These are phyloP conservation scores for Tolypocladium album DNA, from an alignment of 2,329 filamentous ascomycete genomes.

Conservation along the genomic window DNA sequence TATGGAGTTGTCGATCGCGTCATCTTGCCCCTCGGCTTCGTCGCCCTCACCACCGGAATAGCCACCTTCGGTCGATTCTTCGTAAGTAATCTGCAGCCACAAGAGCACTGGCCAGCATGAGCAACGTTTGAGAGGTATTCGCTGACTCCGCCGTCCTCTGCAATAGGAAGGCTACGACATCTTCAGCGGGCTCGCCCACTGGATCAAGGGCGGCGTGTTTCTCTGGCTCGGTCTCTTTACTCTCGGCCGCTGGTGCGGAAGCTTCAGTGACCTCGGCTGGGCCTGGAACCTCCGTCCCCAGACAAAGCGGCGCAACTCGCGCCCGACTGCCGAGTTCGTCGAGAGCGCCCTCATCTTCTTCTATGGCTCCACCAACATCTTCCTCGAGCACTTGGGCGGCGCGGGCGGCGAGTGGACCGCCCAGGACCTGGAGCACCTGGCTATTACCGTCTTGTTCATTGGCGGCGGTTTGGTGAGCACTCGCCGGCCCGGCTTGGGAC, in stretches of 20 bases:
- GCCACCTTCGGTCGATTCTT: constrained; percentile 76
- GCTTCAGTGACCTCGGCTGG: constrained; percentile 87
- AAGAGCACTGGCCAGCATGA: no score
- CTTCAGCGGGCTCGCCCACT: constrained; percentile 84
- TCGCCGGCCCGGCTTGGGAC: no score
- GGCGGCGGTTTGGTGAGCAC: constrained; percentile 71
- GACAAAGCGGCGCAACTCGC: constrained; percentile 46
- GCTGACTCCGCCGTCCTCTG: neutral
- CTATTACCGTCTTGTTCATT: constrained; percentile 88
- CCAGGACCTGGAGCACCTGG: constrained; percentile 81
- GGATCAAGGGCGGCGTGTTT: constrained; percentile 90
- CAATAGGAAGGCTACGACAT: constrained; percentile 55
- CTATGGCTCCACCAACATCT: constrained; percentile 84
- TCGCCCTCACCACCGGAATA: constrained; percentile 60
- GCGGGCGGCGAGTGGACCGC: constrained; percentile 63
- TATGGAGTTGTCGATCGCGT: constrained; percentile 66
- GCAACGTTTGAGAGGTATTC: neutral
- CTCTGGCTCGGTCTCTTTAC: constrained; percentile 87
- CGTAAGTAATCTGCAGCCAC: constrained; percentile 37
- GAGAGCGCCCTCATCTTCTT: constrained; percentile 85
- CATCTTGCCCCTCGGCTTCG: constrained; percentile 68
- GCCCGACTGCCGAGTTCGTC: constrained; percentile 75
- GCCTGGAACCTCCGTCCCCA: constrained; percentile 81
- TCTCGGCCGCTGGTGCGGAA: constrained; percentile 80
- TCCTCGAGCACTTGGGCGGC: constrained; percentile 75